These are phyloP conservation scores for Meripilus lineatus DNA, from an alignment of 1,284 basidiomycete genomes.

Conservation along the genomic window DNA sequence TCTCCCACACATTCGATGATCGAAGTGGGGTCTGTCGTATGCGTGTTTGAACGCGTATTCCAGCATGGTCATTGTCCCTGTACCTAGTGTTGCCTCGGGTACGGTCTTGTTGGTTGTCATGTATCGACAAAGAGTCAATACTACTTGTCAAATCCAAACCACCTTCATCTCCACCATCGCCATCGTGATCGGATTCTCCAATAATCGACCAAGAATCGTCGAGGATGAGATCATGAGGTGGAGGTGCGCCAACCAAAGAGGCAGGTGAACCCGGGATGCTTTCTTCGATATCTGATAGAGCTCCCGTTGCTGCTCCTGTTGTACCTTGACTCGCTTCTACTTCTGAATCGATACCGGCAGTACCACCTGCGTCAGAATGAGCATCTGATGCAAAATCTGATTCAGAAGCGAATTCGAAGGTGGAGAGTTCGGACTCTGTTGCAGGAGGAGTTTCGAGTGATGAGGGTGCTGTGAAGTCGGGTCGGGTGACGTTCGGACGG, in stretches of 20 bases:
- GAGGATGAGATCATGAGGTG: slow-evolving; percentile 1
- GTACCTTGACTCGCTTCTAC: slow-evolving; percentile 25
- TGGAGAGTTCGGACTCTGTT: slow-evolving; percentile 47
- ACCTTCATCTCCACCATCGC: slow-evolving; percentile 23
- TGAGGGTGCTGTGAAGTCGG: slow-evolving; percentile 39
- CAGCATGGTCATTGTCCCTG: slow-evolving; percentile 15
- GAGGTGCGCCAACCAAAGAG: neutral
- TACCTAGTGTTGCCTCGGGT: too few species aligned
- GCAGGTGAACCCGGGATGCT: slow-evolving; percentile 16
- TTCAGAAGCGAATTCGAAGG: slow-evolving; percentile 35
- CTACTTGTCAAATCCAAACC: slow-evolving; percentile 13
- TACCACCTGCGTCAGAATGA: slow-evolving; percentile 26
- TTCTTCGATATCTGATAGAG: slow-evolving; percentile 10
- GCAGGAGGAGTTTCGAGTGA: slow-evolving; percentile 64
- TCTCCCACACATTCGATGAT: slow-evolving; percentile 19
- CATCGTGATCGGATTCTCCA: slow-evolving; percentile 22
- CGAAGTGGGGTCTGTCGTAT: slow-evolving; percentile 23
- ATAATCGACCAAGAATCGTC: slow-evolving; percentile 26
- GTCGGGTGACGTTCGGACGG: slow-evolving; percentile 65
- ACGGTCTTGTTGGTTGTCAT: too few species aligned
- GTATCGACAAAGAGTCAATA: slow-evolving; percentile 17
- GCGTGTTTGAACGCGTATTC: slow-evolving; percentile 21
- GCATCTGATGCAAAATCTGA: slow-evolving; percentile 49
- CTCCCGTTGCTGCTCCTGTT: neutral
- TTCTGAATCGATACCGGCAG: slow-evolving; percentile 39